Evolutionary conservation across 805 yeast genomes (phyloP), one percentile per base, ranked within the genome.

Genomic region (Candida sakaeoensis): DNA sequence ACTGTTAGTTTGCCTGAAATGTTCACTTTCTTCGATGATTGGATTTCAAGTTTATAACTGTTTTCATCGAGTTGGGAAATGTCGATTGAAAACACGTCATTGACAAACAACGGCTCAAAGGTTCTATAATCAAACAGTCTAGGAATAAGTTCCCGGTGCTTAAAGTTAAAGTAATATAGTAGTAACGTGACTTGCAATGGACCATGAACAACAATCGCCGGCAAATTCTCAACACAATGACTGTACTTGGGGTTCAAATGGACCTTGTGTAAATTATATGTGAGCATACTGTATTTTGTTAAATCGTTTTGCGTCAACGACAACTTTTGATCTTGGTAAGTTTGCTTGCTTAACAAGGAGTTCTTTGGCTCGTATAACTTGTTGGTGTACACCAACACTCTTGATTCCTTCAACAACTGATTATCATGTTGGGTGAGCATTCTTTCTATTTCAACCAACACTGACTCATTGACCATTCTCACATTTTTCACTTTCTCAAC

Each of bases 231-330:
- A 2, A 50, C 41, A 14, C 35, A n/a, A 3, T 39, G 49, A 6
- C 87, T 72, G 55, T 85, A 86, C 1, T 47, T 47, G 5, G 58
- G 55, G 53, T 86, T 85, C 57, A 79, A 81, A 61, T 91, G 99
- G 28, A 91, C 86, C 42, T 74, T 72, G 60, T 91, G 99, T 3
- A 95, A 71, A 56, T 91, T 91, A 62, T 80, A 81, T 1, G 93
- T 81, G 39, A 93, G 57, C 9, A 86, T 82, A 33, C 91, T 80
- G 61, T 80, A 85, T 45, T 87, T 64, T 47, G 79, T 71, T 25
- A 79, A 65, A 28, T 77, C 68, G 6, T 67, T 53, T 39, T 62
- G 60, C 5, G 74, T 34, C 9, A 46, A 18, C 8, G 28, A 21
- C 9, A 41, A 24, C n/a, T 12, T 17, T 6, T 53, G 30, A 76